phyloP scores from a whole-genome alignment of 345 rosid species.

The Angophora floribunda region DNA sequence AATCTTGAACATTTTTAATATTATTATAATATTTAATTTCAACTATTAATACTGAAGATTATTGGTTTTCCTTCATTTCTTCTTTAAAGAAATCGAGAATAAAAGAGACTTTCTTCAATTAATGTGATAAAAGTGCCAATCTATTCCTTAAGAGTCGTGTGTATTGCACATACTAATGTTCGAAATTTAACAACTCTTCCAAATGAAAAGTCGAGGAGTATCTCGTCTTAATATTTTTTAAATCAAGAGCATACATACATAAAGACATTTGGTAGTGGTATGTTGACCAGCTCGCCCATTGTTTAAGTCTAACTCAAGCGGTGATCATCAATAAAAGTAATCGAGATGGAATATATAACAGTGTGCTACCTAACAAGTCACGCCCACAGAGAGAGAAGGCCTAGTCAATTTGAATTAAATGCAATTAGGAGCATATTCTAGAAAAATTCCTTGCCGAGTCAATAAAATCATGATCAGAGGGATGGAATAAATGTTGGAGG shows the following conservation, averaged over 20 bases:
- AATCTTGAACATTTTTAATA: neutral
- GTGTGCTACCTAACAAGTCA: neutral
- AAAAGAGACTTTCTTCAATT: neutral
- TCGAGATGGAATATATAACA: neutral
- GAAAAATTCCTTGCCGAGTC: too few species aligned
- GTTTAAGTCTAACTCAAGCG: neutral
- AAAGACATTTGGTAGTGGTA: neutral
- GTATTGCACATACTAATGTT: neutral
- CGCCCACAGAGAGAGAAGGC: neutral
- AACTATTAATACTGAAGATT: neutral
- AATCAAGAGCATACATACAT: neutral
- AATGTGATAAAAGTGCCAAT: neutral
- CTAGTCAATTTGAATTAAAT: too few species aligned
- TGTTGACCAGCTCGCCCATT: neutral
- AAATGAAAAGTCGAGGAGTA: neutral
- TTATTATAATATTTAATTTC: neutral
- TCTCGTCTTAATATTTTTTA: neutral
- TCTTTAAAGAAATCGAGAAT: neutral
- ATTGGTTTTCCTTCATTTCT: neutral
- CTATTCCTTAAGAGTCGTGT: neutral
- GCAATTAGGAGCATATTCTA: too few species aligned
- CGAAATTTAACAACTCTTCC: neutral
- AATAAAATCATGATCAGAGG: too few species aligned
- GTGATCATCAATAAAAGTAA: neutral
- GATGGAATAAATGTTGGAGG: neutral